These are phyloP conservation scores for Tetraselmis striata DNA, from an alignment of 139 green algal species.

Conservation along the genomic window DNA sequence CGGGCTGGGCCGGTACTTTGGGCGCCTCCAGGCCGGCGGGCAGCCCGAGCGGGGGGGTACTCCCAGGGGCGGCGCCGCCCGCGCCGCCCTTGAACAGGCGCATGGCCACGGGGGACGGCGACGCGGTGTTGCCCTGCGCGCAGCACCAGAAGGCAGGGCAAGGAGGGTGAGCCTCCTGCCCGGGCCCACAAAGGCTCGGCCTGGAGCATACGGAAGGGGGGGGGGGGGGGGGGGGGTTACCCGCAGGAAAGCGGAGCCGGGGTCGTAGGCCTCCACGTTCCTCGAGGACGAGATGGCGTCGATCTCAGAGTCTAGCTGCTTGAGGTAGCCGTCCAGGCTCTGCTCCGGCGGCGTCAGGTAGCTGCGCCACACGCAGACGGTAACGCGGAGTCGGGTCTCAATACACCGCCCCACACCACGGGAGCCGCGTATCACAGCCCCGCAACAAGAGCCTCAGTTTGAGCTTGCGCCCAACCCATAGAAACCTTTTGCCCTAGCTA, in stretches of 20 bases:
- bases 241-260: neutral
- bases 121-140: neutral
- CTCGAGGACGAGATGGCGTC: neutral
- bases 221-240: neutral
- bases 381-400: no score
- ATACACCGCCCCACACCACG: no score
- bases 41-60: neutral
- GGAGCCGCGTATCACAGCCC: no score
- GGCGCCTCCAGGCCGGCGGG: neutral
- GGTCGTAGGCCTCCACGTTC: neutral
- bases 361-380: no score
- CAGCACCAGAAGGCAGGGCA: neutral
- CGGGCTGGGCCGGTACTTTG: neutral
- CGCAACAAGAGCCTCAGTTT: no score
- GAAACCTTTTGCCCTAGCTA: no score
- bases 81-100: neutral
- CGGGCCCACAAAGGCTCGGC: neutral
- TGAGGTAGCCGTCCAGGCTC: neutral
- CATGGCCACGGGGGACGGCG: neutral
- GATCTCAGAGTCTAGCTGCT: neutral
- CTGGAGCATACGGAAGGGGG: no score
- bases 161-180: neutral
- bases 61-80: neutral
- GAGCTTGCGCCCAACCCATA: no score
- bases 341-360: no score